Evolutionary conservation across 2,329 filamentous ascomycete genomes (phyloP).

Genomic region (Trematosphaeria pertusa): DNA sequence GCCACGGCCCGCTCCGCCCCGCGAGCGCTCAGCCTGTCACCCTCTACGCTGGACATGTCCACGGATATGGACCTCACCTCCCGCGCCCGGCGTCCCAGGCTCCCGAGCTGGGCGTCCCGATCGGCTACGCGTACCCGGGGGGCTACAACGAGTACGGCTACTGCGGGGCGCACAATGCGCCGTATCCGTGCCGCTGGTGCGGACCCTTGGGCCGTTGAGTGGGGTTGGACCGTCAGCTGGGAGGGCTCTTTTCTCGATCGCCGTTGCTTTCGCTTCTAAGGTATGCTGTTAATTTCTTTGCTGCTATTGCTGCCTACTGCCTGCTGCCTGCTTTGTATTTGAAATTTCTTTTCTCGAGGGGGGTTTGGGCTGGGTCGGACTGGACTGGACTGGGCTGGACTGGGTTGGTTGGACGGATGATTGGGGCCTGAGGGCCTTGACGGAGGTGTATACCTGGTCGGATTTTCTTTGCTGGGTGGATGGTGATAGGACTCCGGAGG

Average conservation of each 20-base stretch:
- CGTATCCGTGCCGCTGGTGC: slow-evolving; percentile 22
- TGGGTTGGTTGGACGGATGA: no score
- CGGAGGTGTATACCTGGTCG: no score
- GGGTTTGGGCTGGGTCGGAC: no score
- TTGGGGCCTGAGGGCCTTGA: no score
- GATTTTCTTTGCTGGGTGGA: no score
- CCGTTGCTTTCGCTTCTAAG: neutral
- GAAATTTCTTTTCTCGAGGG: no score
- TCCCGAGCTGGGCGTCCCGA: neutral
- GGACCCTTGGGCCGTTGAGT: slow-evolving; percentile 4
- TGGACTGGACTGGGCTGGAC: no score
- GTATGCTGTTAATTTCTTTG: no score
- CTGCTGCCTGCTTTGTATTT: neutral
- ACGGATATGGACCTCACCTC: slow-evolving; percentile 1
- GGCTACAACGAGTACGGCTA: slow-evolving; percentile 14
- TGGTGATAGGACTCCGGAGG: no score
- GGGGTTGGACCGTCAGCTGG: neutral
- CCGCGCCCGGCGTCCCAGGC: neutral
- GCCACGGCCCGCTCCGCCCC: slow-evolving; percentile 9
- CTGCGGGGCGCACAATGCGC: slow-evolving; percentile 18
- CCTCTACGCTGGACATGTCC: no score
- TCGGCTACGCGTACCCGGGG: slow-evolving; percentile 12
- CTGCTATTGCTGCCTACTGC: no score
- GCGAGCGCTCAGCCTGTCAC: neutral
- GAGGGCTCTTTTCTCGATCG: neutral